Percentiles rank a stretch among this genome's conserved stretches.
These are phyloP conservation scores for Trichoderma koningii DNA, from an alignment of 2,329 filamentous ascomycete genomes.

Conservation along the genomic window DNA sequence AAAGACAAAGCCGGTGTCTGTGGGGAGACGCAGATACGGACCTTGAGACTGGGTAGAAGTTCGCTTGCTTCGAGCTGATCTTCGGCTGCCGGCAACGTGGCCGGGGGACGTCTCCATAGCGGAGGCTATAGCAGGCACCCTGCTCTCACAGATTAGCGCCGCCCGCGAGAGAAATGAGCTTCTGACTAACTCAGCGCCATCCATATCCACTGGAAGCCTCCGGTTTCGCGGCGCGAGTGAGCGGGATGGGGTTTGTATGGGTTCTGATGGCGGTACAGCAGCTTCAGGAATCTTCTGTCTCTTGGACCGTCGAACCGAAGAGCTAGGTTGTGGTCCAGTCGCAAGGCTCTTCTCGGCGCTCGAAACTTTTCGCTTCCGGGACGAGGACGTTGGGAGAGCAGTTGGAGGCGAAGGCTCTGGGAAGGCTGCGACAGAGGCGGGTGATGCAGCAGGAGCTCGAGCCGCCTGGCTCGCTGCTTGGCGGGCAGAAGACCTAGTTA, in stretches of 20 bases:
- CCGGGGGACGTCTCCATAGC: slow-evolving; percentile 9
- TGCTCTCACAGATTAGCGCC: slow-evolving; percentile 4
- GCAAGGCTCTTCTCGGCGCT: slow-evolving; percentile 54
- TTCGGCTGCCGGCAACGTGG: slow-evolving; percentile 62
- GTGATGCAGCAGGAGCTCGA: slow-evolving; percentile 47
- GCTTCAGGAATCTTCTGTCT: slow-evolving; percentile 66
- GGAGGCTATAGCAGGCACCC: slow-evolving; percentile 14
- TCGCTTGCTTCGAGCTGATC: slow-evolving; percentile 73
- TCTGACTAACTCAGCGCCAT: slow-evolving; percentile 64
- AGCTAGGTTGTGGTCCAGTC: slow-evolving; percentile 33
- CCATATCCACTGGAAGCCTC: slow-evolving; percentile 73
- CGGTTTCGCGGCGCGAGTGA: slow-evolving; percentile 59
- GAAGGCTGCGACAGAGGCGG: slow-evolving; percentile 40
- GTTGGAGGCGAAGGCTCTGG: slow-evolving; percentile 46
- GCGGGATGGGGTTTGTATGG: slow-evolving; percentile 38
- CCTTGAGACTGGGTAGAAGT: slow-evolving; percentile 49
- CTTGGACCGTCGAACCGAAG: slow-evolving; percentile 65
- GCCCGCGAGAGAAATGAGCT: background rate
- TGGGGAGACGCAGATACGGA: slow-evolving; percentile 30
- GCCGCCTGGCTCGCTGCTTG: slow-evolving; percentile 70
- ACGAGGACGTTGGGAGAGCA: slow-evolving; percentile 46
- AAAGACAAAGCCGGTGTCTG: background rate
- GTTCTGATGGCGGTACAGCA: slow-evolving; percentile 40
- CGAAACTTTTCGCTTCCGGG: slow-evolving; percentile 77
- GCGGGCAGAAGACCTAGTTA: slow-evolving; percentile 92